phyloP scores from a whole-genome alignment of 2,329 filamentous ascomycete genomes.

The Penicillium sp. region DNA sequence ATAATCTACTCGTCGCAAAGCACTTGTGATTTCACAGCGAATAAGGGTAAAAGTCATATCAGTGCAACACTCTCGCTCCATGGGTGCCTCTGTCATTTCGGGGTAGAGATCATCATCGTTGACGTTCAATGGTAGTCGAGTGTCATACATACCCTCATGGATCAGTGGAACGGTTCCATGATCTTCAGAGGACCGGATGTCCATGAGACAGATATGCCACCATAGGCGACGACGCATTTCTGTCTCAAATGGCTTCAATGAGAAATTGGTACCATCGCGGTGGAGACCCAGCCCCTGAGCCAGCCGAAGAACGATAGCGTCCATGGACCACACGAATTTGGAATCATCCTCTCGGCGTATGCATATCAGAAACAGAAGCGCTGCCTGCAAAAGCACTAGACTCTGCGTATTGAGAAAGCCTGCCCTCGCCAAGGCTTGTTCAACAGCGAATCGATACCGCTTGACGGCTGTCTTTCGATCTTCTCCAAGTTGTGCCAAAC shows the following conservation, averaged over 20 bases:
- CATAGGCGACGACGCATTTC: slow-evolving; percentile 55
- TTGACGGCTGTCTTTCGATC: slow-evolving; percentile 51
- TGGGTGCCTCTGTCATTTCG: slow-evolving; percentile 49
- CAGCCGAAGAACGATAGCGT: slow-evolving; percentile 42
- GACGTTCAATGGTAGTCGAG: slow-evolving; percentile 51
- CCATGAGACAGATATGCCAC: slow-evolving; percentile 52
- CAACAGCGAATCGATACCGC: slow-evolving; percentile 62
- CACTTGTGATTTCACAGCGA: slow-evolving; percentile 54
- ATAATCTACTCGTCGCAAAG: slow-evolving; percentile 42
- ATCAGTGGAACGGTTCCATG: slow-evolving; percentile 50
- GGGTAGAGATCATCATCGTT: slow-evolving; percentile 54
- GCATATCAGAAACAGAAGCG: slow-evolving; percentile 61
- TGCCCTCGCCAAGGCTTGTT: slow-evolving; percentile 64
- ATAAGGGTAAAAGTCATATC: slow-evolving; percentile 55
- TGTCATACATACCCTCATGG: slow-evolving; percentile 47
- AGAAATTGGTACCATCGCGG: slow-evolving; percentile 52
- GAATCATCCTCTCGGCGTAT: slow-evolving; percentile 42
- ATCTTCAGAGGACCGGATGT: slow-evolving; percentile 51
- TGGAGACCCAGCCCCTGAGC: slow-evolving; percentile 51
- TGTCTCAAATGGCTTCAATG: slow-evolving; percentile 50
- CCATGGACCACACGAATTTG: slow-evolving; percentile 47
- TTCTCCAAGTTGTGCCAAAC: slow-evolving; percentile 50
- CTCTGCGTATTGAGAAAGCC: slow-evolving; percentile 64
- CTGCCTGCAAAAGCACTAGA: slow-evolving; percentile 61
- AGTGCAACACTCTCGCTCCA: slow-evolving; percentile 52